Evolutionary conservation across 768 basidiomycete genomes (phyloP).

Genomic region (Dictyophora rubrovolvata): DNA sequence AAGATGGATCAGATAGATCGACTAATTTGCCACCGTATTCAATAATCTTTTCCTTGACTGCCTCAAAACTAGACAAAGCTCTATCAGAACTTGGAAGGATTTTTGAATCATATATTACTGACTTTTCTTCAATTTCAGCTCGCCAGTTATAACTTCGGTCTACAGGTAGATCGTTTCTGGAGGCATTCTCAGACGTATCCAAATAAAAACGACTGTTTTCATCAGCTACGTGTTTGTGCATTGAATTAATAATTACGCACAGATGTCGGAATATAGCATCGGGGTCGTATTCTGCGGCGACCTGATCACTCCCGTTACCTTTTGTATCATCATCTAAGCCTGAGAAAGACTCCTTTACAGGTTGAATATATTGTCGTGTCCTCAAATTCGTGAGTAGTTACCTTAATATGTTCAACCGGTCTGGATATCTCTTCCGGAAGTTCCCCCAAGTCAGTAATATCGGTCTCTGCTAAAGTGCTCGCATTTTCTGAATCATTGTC

Average conservation of each 20-base stretch:
- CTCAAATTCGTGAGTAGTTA: neutral
- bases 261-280: conserved; percentile 74
- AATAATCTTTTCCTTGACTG: conserved; percentile 41
- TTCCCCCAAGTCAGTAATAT: conserved; percentile 2
- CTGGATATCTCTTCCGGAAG: neutral
- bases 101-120: conserved; percentile 13
- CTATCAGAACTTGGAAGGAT: neutral
- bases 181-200: conserved; percentile 70
- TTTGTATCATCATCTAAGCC: conserved; percentile 16
- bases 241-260: conserved; percentile 30
- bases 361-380: neutral
- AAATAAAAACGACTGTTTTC: conserved; percentile 71
- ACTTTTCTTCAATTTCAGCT: conserved; percentile 45
- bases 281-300: conserved; percentile 69
- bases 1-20: conserved; percentile 59
- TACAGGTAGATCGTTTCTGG: conserved; percentile 48
- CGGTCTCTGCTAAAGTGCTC: conserved; percentile 9
- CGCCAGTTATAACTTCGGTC: conserved; percentile 26
- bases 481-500: conserved; percentile 9
- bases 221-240: neutral
- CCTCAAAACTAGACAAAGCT: conserved; percentile 38
- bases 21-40: conserved; percentile 67
- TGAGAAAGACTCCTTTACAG: neutral
- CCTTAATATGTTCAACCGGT: neutral
- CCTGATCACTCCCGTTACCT: conserved; percentile 56